These are phyloP conservation scores for Dactylis glomerata DNA, from an alignment of 176 grass and related monocot genomes.

Conservation along the genomic window DNA sequence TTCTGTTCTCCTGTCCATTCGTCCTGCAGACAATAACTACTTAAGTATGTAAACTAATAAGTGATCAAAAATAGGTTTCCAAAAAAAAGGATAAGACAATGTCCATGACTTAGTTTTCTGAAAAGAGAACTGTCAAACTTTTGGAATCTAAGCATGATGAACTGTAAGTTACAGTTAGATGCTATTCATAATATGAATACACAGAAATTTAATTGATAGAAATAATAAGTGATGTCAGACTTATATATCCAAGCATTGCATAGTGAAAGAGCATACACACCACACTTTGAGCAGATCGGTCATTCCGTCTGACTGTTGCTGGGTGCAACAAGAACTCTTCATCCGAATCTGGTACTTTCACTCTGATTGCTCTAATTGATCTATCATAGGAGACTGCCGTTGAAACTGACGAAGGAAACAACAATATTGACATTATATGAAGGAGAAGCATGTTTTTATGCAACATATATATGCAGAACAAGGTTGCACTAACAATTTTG, in stretches of 20 bases:
- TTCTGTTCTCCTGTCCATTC: conserved; percentile 99
- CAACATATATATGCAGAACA: not conserved
- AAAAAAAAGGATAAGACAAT: not conserved
- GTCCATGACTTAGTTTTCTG: not conserved
- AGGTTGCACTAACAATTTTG: not conserved
- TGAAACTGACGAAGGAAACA: conserved; percentile 62
- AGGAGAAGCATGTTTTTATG: conserved; percentile 14
- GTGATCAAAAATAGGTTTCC: not conserved
- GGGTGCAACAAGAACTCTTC: conserved; percentile 97
- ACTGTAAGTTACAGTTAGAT: not conserved
- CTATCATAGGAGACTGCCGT: conserved; percentile 96
- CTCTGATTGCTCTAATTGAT: conserved; percentile 82
- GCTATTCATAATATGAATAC: not conserved
- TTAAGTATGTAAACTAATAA: conserved; percentile 31
- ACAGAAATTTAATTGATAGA: not conserved
- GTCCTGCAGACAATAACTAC: conserved; percentile 43
- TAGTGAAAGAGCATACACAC: conserved; percentile 43
- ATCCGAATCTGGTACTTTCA: conserved; percentile 93
- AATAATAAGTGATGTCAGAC: not conserved
- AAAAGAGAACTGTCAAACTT: not conserved
- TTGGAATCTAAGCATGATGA: not conserved
- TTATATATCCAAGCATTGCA: not conserved
- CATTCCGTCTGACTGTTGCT: conserved; percentile 85
- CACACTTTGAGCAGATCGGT: conserved; percentile 95
- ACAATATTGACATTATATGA: not conserved